Base-by-base conservation (phyloP, 352 stramenopile genomes). In the Blastocystis hominis region DNA sequence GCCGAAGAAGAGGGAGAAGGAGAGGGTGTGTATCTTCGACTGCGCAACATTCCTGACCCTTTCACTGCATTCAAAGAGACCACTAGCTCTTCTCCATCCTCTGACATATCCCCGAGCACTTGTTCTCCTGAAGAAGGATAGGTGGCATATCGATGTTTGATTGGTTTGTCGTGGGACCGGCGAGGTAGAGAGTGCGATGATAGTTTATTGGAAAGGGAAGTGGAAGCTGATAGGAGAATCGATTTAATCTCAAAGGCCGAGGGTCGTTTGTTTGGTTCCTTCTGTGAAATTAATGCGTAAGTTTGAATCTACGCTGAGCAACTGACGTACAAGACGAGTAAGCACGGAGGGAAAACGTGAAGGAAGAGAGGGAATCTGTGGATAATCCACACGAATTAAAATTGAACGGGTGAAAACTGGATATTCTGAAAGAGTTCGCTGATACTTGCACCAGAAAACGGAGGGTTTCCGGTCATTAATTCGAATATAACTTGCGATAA, bases 11-110 rank as follows among this genome's bases (percentile, higher is more conserved):
- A 17, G 3, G 68, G 68, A 40, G 68, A 78, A 2, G 68, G 68
- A 9, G 68, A 78, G 24, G 68, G 68, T 24, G 68, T 78, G 68
- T 78, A 78, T 30, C 62, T 78, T 1, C 68, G 68, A 78, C 6
- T 47, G 42, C 68, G 68, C 42, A 78, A 40, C 9, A 2, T 78
- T 5, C 68, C 68, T 17, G 68, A 59, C 2, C 68, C 68, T 7
- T 38, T 38, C 47, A 53, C n/a, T n/a, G n/a, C n/a, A n/a, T n/a
- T n/a, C n/a, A n/a, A n/a, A n/a, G n/a, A n/a, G n/a, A n/a, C n/a
- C n/a, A n/a, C n/a, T n/a, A n/a, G n/a, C n/a, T n/a, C n/a, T n/a
- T n/a, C n/a, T n/a, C n/a, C n/a, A n/a, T n/a, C n/a, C n/a, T n/a
- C n/a, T n/a, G n/a, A n/a, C n/a, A n/a, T n/a, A n/a, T n/a, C n/a